Evolutionary conservation across 352 stramenopile genomes (phyloP), one percentile per base, ranked within the genome.

Genomic region (Thalassiosira hispida): DNA sequence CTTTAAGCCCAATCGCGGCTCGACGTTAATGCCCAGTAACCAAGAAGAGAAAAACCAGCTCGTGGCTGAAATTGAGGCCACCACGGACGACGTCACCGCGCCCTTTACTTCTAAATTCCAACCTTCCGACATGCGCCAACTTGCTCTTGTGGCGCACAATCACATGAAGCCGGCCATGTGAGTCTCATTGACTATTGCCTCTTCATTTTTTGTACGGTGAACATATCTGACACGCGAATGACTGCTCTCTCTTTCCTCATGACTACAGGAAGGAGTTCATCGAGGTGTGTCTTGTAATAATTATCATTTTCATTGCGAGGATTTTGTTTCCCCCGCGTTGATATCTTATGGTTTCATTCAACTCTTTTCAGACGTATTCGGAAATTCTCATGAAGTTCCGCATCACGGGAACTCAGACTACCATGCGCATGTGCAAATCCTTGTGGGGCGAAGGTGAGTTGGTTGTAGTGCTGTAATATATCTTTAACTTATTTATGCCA

Each of bases 151-250:
- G 23, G 65, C 68, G 5, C 75, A 83, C 38, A 83, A 83, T 22
- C 60, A 83, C 46, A 83, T 79, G 75, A 83, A 83, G 31, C 52
- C 67, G 1, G 71, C 75, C n/a, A 83, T 83, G 42, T 52, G 22
- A 52, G 42, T 52, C 42, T 20, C 12, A 52, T 52, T 52, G 16
- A 23, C 7, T 23, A 11, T n/a, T 52, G 42, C 22, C 16, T 2
- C 22, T 52, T 52, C 7, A 52, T 52, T 52, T n/a, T 11, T 9
- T 52, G 42, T 52, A 20, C 42, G 12, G 4, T 52, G 12, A 20
- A 52, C 42, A 7, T 14, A 46, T 6, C 42, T 52, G 42, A 52
- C 42, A 52, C 22, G n/a, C n/a, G n/a, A n/a, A n/a, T n/a, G n/a
- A n/a, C 38, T 46, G 38, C 12, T 3, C 5, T 20, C 42, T 52